phyloP scores from a whole-genome alignment of 164 flowering plant species.

The Kalanchoe fedtschenkoi region DNA sequence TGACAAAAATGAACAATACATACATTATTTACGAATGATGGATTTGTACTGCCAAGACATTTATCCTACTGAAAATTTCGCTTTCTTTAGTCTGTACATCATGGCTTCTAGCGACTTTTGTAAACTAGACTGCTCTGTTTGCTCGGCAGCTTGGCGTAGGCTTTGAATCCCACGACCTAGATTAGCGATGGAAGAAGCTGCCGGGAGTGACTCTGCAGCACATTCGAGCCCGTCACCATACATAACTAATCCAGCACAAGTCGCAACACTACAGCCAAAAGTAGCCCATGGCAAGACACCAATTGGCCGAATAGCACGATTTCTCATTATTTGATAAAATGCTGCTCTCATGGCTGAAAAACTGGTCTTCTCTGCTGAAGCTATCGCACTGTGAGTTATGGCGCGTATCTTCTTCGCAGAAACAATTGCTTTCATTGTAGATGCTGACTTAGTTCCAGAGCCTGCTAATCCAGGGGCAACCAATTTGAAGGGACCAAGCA shows the following conservation, averaged over 20 bases:
- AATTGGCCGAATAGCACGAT: conserved; percentile 35
- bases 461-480: conserved; percentile 42
- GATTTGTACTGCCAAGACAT: no score
- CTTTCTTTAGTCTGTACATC: conserved; percentile 42
- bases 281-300: conserved; percentile 64
- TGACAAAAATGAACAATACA: neutral
- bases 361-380: conserved; percentile 75
- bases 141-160: conserved; percentile 45
- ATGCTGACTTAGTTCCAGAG: conserved; percentile 43
- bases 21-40: no score
- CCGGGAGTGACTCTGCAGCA: conserved; percentile 70
- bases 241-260: conserved; percentile 57
- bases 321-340: conserved; percentile 90
- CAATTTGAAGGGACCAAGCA: conserved; percentile 47
- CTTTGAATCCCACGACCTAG: conserved; percentile 79
- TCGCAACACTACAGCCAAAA: conserved; percentile 77
- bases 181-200: conserved; percentile 72
- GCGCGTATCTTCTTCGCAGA: conserved; percentile 74
- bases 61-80: conserved; percentile 26
- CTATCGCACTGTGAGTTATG: conserved; percentile 58
- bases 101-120: conserved; percentile 60
- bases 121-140: conserved; percentile 32
- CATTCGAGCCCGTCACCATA: conserved; percentile 92
- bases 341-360: conserved; percentile 78
- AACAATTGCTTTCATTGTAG: conserved; percentile 46